These are phyloP conservation scores for Alternaria gansuensis DNA, from an alignment of 2,329 filamentous ascomycete genomes.

Conservation along the genomic window DNA sequence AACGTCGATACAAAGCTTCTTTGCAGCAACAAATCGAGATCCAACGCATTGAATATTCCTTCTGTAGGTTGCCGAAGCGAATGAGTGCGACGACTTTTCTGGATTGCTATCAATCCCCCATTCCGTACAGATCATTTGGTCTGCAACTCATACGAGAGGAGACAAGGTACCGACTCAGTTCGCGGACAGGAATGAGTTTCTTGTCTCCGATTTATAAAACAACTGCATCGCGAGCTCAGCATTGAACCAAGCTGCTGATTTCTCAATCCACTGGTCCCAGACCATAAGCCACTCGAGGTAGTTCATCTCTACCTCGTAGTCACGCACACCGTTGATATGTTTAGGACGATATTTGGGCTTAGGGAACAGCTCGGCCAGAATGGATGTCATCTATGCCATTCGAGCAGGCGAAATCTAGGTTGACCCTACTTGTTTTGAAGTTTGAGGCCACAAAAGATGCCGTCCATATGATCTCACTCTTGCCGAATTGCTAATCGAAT, in stretches of 20 bases:
- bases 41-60: too few relatives aligned
- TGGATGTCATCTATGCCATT: too few relatives aligned
- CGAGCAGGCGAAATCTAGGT: too few relatives aligned
- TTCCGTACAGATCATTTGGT: background rate
- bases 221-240: background rate
- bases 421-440: too few relatives aligned
- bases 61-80: too few relatives aligned
- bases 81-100: too few relatives aligned
- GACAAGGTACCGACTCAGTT: background rate
- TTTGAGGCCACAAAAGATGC: too few relatives aligned
- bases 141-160: background rate
- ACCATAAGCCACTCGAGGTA: background rate
- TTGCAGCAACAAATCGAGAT: too few relatives aligned
- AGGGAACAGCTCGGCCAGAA: slow-evolving; percentile 7
- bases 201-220: background rate
- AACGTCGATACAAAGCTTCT: too few relatives aligned
- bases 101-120: too few relatives aligned
- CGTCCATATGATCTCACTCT: too few relatives aligned
- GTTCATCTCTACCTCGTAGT: background rate
- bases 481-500: too few relatives aligned
- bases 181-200: background rate
- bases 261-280: background rate
- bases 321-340: background rate
- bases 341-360: background rate
- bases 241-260: background rate